A percentile compares a stretch with the other conserved stretches of the same genome.
Evolutionary conservation across 1,284 basidiomycete genomes (phyloP).

Genomic region (Heterobasidion annosum): DNA sequence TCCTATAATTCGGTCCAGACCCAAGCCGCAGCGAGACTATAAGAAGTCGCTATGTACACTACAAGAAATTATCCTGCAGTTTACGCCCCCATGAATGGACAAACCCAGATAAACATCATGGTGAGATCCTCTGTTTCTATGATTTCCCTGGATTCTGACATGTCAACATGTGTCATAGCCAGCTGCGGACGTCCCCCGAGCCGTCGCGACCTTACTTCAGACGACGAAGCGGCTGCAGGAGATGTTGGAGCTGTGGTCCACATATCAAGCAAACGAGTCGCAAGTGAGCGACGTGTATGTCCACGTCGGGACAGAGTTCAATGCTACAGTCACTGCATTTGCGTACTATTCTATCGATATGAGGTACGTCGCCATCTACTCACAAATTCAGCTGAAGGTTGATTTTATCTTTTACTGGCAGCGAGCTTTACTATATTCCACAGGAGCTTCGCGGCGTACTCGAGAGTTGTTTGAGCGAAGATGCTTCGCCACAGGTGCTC

Average conservation of each 20-base stretch:
- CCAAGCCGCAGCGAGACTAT: neutral
- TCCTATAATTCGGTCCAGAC: neutral
- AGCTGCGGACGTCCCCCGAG: constrained; percentile 39
- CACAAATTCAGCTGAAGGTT: neutral
- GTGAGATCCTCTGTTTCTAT: constrained; percentile 4
- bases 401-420: constrained; percentile 20
- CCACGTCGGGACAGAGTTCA: constrained; percentile 89
- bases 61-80: neutral
- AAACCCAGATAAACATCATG: constrained; percentile 9
- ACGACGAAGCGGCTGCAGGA: constrained; percentile 86
- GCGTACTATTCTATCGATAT: constrained; percentile 72
- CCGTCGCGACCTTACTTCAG: constrained; percentile 79
- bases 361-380: constrained; percentile 40
- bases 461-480: constrained; percentile 82
- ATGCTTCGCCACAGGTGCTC: constrained; percentile 66
- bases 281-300: constrained; percentile 93
- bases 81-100: constrained; percentile 9
- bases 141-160: neutral
- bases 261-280: constrained; percentile 56
- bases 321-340: constrained; percentile 78
- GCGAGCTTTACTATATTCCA: constrained; percentile 80
- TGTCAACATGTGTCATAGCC: neutral
- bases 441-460: constrained; percentile 74
- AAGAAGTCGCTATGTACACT: neutral
- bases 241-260: constrained; percentile 70